These are phyloP conservation scores for Botrytis elliptica DNA, from an alignment of 2,329 filamentous ascomycete genomes.

Conservation along the genomic window DNA sequence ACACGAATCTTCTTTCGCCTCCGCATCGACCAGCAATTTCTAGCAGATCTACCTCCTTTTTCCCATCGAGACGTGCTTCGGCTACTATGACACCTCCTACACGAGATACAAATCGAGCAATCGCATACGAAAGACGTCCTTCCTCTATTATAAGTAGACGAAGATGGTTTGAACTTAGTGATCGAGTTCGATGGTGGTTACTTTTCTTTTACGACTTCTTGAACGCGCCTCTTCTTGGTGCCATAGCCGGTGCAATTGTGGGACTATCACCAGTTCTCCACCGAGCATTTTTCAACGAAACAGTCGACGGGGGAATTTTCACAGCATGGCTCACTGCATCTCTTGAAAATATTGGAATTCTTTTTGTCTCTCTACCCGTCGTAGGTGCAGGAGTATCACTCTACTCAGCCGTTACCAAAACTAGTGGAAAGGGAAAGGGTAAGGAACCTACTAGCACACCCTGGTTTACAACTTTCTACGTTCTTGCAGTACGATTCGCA, in stretches of 20 bases:
- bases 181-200: constrained; percentile 39
- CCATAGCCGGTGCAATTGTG: constrained; percentile 56
- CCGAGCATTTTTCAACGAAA: constrained; percentile 58
- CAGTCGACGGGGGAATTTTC: constrained; percentile 60
- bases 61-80: constrained; percentile 33
- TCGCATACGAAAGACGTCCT: constrained; percentile 33
- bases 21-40: constrained; percentile 19
- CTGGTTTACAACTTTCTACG: constrained; percentile 49
- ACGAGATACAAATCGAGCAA: not conserved
- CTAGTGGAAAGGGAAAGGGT: constrained; percentile 41
- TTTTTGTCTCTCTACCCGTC: constrained; percentile 65
- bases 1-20: constrained; percentile 50
- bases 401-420: constrained; percentile 50
- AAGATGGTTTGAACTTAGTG: constrained; percentile 37
- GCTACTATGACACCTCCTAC: constrained; percentile 23
- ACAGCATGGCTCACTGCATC: constrained; percentile 65
- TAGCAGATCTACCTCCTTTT: constrained; percentile 34
- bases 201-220: constrained; percentile 49
- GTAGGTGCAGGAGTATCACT: constrained; percentile 67
- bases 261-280: constrained; percentile 61
- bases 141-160: constrained; percentile 31
- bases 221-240: constrained; percentile 62
- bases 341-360: constrained; percentile 58
- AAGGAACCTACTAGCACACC: constrained; percentile 43
- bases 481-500: constrained; percentile 57